Conservation (phyloP, 2,329 filamentous ascomycete species). For the Trichoderma afroharzianum region DNA sequence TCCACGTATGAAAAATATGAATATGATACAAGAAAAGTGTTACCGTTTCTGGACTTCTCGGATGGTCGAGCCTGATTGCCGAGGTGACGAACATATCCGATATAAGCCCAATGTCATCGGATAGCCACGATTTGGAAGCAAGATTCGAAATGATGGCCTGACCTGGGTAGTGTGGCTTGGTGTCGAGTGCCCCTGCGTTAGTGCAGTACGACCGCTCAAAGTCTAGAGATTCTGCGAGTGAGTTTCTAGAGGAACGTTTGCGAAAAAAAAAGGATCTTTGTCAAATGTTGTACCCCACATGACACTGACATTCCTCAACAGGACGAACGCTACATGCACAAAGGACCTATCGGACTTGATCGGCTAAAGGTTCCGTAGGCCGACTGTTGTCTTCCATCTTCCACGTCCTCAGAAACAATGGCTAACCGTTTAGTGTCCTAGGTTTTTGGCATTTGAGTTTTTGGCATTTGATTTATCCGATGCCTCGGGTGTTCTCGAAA, state of each 20-base stretch:
- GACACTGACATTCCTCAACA: not conserved
- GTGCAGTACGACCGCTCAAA: conserved; percentile 7
- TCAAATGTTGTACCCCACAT: conserved; percentile 7
- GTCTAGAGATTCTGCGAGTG: not conserved
- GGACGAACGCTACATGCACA: not conserved
- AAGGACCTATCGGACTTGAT: not conserved
- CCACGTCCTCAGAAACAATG: not conserved
- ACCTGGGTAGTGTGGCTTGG: not conserved
- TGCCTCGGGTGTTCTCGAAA: not conserved
- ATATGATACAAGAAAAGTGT: not conserved
- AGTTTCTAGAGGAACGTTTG: not conserved
- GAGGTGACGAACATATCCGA: not conserved
- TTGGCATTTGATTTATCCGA: not conserved
- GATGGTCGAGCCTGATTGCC: not conserved
- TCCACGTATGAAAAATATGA: not conserved
- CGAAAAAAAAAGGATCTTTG: not conserved
- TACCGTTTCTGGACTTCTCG: not conserved
- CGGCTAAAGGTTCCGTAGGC: not conserved
- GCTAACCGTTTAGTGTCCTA: not conserved
- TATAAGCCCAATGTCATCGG: not conserved
- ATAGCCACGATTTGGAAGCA: not conserved
- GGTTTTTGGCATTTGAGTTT: not conserved
- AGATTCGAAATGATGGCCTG: not conserved
- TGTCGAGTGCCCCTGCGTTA: conserved; percentile 10
- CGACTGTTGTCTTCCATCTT: not conserved